Evolutionary conservation across 2,329 filamentous ascomycete species (phyloP).

Genomic region (Penicillium sp.): DNA sequence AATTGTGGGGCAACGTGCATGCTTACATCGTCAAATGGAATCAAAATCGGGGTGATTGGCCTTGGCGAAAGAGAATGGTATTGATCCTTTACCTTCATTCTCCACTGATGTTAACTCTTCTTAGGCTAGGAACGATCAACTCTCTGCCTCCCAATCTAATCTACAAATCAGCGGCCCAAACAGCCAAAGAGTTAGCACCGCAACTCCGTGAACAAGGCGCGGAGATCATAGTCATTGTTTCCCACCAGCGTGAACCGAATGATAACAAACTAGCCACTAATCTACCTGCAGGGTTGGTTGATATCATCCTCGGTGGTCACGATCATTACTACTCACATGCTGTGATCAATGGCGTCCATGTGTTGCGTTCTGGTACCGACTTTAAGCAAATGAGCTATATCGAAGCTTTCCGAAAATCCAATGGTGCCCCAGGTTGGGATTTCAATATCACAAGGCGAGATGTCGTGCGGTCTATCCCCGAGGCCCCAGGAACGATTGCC

Average conservation of each 20-base stretch:
- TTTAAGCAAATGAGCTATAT: conserved; percentile 92
- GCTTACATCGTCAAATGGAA: conserved; percentile 75
- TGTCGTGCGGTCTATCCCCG: conserved; percentile 65
- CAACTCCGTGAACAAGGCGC: conserved; percentile 72
- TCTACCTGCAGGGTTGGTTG: conserved; percentile 68
- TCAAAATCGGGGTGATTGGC: conserved; percentile 83
- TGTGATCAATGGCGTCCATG: conserved; percentile 74
- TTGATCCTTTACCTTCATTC: too few species aligned
- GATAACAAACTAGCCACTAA: conserved; percentile 81
- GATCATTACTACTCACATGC: conserved; percentile 85
- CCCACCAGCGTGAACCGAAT: conserved; percentile 85
- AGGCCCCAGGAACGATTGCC: conserved; percentile 61
- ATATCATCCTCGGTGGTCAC: conserved; percentile 84
- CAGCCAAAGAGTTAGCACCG: conserved; percentile 74
- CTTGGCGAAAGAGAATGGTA: conserved; percentile 82
- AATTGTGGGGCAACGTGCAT: conserved; percentile 74
- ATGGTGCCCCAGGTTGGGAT: conserved; percentile 64
- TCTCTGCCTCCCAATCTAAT: conserved; percentile 76
- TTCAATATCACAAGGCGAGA: conserved; percentile 76
- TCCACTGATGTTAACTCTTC: neutral
- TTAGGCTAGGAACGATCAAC: conserved; percentile 79
- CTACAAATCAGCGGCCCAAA: conserved; percentile 75
- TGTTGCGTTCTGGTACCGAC: conserved; percentile 84
- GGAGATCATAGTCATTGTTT: conserved; percentile 78
- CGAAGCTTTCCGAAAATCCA: conserved; percentile 64